Evolutionary conservation across 768 basidiomycete genomes (phyloP).

Genomic region (Pulveroboletus frians): DNA sequence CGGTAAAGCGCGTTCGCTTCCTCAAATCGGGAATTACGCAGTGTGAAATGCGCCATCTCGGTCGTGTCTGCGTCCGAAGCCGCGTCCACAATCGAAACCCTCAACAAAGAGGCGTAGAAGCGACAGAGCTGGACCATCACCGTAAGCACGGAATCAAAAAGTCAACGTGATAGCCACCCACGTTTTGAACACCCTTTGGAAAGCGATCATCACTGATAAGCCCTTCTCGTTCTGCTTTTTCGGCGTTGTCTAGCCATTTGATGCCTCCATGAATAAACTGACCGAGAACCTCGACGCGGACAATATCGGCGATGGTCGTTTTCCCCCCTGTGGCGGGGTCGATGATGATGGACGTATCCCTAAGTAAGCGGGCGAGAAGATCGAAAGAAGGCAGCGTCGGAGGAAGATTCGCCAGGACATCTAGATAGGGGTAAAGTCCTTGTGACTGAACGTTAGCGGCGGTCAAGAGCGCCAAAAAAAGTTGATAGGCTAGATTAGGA

Average conservation of each 20-base stretch:
- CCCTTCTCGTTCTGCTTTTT: slow-evolving; percentile 64
- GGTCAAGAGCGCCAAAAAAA: slow-evolving; percentile 55
- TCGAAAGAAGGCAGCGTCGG: slow-evolving; percentile 73
- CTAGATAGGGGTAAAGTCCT: slow-evolving; percentile 48
- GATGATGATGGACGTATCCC: slow-evolving; percentile 50
- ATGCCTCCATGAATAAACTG: slow-evolving; percentile 68
- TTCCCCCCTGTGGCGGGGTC: slow-evolving; percentile 39
- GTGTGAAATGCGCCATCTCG: slow-evolving; percentile 74
- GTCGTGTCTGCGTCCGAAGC: slow-evolving; percentile 61
- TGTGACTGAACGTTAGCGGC: slow-evolving; percentile 27
- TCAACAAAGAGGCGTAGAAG: slow-evolving; percentile 69
- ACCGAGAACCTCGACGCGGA: slow-evolving; percentile 61
- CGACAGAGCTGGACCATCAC: slow-evolving; percentile 54
- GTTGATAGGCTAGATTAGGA: slow-evolving; percentile 62
- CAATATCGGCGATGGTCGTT: slow-evolving; percentile 59
- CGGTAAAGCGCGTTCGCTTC: slow-evolving; percentile 75
- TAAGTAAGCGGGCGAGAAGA: slow-evolving; percentile 61
- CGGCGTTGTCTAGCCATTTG: slow-evolving; percentile 64
- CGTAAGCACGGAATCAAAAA: slow-evolving; percentile 2
- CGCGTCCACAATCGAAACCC: slow-evolving; percentile 58
- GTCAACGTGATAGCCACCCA: slow-evolving; percentile 31
- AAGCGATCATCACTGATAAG: slow-evolving; percentile 67
- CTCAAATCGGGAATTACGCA: slow-evolving; percentile 67
- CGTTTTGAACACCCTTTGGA: slow-evolving; percentile 67
- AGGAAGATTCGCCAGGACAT: slow-evolving; percentile 60